These are phyloP conservation scores for Claviceps quebecensis DNA, from an alignment of 2,329 filamentous ascomycete genomes.

Conservation along the genomic window DNA sequence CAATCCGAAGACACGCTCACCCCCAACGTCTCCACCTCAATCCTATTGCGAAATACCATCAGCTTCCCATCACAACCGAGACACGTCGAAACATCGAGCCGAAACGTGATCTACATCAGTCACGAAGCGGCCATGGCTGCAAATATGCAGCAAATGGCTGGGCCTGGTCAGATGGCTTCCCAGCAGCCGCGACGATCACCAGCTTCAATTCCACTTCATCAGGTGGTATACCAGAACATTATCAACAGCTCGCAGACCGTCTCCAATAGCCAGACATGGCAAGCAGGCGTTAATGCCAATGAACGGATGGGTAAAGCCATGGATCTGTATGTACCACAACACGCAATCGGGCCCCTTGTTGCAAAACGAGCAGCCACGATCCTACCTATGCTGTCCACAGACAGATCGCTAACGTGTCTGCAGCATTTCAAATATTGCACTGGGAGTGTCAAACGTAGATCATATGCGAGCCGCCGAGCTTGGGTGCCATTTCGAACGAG, in stretches of 20 bases:
- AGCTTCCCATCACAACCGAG: not conserved
- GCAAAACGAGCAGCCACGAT: not conserved
- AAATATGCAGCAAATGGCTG: conserved; percentile 44
- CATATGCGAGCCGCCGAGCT: conserved; percentile 25
- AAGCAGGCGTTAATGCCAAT: conserved; percentile 20
- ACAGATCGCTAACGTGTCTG: conserved; percentile 4
- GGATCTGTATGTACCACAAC: conserved; percentile 24
- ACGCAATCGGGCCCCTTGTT: not conserved
- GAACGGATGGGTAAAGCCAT: conserved; percentile 30
- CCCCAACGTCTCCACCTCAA: not conserved
- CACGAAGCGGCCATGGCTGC: conserved; percentile 40
- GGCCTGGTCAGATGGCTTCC: conserved; percentile 31
- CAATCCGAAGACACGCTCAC: not conserved
- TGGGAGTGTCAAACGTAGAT: conserved; percentile 29
- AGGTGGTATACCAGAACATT: conserved; percentile 27
- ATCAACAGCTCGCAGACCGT: conserved; percentile 18
- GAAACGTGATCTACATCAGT: not conserved
- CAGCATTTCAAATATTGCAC: conserved; percentile 38
- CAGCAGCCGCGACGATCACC: conserved; percentile 24
- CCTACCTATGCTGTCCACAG: conserved; percentile 13
- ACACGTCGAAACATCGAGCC: not conserved
- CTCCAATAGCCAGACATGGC: conserved; percentile 24
- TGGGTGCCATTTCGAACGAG: conserved; percentile 34
- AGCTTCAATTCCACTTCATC: conserved; percentile 18
- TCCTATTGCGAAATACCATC: not conserved